Base-by-base conservation (phyloP, 2,329 filamentous ascomycete genomes). In the Curvularia lunata region DNA sequence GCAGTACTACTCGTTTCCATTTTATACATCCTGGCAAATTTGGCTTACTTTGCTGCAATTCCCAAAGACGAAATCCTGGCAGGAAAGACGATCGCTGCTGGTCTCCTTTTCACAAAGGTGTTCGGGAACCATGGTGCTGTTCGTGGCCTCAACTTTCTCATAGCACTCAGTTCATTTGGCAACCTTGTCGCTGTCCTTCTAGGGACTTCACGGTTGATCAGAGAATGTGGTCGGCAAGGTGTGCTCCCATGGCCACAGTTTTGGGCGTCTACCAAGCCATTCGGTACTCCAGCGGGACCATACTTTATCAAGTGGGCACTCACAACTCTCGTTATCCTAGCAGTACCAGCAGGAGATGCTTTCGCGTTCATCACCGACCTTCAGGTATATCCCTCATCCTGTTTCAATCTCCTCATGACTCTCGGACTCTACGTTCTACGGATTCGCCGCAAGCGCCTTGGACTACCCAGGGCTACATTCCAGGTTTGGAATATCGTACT, bases 241-340 rank as follows among this genome's bases (percentile, higher is more conserved):
- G 58, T 74, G 1, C 58, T 72, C 40, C 70, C 69, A 1, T 74
- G 61, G 59, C 68, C 69, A 2, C 64, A 71, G 30, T 85, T 88
- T 59, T 89, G 86, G 86, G 85, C 84, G 0, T 86, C 84, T 0
- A 88, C 86, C 0, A 81, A 79, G 54, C 87, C 86, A 0, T 88
- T 88, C 55, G 86, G 86, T 1, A 89, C 87, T 0, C 86, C 86
- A 0, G 65, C 87, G 0, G 86, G 85, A 0, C 85, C 86, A 0
- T 87, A 87, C 58, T 51, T 81, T 2, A 56, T 72, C 1, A 73
- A 71, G 50, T 73, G 70, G 71, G 48, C 49, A 1, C 50, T 73
- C 47, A 73, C 70, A 0, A 48, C 43, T 41, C 70, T 72, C 27
- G 62, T 72, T n/a, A 74, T 73, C 12, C 56, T 73, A 2, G 70